phyloP scores from a whole-genome alignment of 148 eudicot genomes.

The Spergularia bocconei region DNA sequence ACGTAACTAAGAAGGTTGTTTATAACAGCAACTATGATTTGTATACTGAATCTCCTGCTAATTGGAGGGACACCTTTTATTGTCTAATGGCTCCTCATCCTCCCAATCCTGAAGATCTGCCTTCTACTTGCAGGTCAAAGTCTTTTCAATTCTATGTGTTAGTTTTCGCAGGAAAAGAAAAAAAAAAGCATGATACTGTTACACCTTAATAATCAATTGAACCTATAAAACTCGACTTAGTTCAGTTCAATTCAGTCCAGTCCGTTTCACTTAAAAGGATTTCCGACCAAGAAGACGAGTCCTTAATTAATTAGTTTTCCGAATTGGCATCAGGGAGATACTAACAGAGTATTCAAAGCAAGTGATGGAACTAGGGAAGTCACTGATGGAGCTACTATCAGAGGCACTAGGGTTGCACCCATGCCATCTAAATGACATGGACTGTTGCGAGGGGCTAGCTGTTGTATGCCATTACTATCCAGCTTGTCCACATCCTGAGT shows the following conservation, averaged over 20 bases:
- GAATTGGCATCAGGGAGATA: conserved; percentile 22
- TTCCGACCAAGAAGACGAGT: background rate
- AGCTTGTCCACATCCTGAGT: conserved; percentile 55
- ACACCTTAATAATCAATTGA: too few species aligned
- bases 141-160: too few species aligned
- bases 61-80: conserved; percentile 56
- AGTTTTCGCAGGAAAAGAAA: too few species aligned
- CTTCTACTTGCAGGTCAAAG: conserved; percentile 54
- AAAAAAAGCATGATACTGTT: too few species aligned
- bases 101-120: conserved; percentile 44
- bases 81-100: conserved; percentile 39
- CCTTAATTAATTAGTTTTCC: background rate
- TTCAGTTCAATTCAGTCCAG: too few species aligned
- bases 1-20: conserved; percentile 17
- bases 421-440: conserved; percentile 35
- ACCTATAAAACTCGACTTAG: too few species aligned
- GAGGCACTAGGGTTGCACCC: conserved; percentile 33
- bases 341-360: conserved; percentile 28
- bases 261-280: background rate
- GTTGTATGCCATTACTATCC: conserved; percentile 47
- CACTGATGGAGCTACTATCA: conserved; percentile 25
- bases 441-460: conserved; percentile 24
- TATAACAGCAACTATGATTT: conserved; percentile 53
- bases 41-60: conserved; percentile 30
- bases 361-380: conserved; percentile 18